Evolutionary conservation across 169 alveolate genomes (phyloP), one percentile per base, ranked within the genome.

Genomic region (Plasmodium cynomolgi): DNA sequence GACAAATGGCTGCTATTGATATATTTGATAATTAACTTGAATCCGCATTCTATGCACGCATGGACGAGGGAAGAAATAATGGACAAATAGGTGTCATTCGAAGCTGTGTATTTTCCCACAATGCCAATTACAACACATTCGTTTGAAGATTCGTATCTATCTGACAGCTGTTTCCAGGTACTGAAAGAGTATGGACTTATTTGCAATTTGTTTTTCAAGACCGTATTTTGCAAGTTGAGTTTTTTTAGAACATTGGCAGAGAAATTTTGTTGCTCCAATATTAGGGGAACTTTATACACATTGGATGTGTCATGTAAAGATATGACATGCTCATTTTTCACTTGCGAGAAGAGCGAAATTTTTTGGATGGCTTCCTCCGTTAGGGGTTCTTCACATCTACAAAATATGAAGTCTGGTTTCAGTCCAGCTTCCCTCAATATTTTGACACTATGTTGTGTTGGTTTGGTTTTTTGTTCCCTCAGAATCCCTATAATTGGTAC

Each of bases 381-480:
- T 54, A 98, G 95, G 81, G 97, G 98, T 39, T 95, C 90, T 84
- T 92, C 96, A 81, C 98, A 96, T 33, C 99, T 96, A 91, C 99
- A 97, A 83, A 97, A 97, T 20, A 97, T 95, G 93, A 97, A 97
- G 82, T 97, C 98, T 8, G 98, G 98, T 39, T 93, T 95, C 41
- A 97, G 74, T 17, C 98, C 98, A 20, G 97, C 95, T 58, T 94
- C 98, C 58, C 96, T 94, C 71, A 97, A 88, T 41, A 96, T 98
- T 96, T 98, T 97, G 33, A 98, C 98, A 29, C 99, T 97, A 96
- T 99, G 99, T 86, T 99, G 99, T 23, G 99, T 97, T 47, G 99
- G 99, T 85, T 98, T 98, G 37, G 99, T 98, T 93, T 98, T 98
- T 83, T 98, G 99, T 93, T 98, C 99, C 33, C 98, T 98, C 75